These are phyloP conservation scores for Septoria linicola DNA, from an alignment of 2,329 filamentous ascomycete species.

Conservation along the genomic window DNA sequence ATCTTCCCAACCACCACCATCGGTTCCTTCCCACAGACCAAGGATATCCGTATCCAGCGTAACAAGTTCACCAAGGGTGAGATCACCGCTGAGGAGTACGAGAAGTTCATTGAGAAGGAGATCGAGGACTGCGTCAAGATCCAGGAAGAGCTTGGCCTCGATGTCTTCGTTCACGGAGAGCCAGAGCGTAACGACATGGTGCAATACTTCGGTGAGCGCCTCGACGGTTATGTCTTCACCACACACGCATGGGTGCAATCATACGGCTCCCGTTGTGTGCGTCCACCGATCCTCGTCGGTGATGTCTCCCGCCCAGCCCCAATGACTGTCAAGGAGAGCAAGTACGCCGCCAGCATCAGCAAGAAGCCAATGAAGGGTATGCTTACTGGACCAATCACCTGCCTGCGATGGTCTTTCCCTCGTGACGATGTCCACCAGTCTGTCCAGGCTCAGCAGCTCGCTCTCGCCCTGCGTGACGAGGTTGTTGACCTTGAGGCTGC, in stretches of 20 bases:
- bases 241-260: slow-evolving; percentile 98
- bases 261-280: slow-evolving; percentile 97
- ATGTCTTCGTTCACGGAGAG: slow-evolving; percentile 97
- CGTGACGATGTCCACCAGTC: slow-evolving; percentile 99
- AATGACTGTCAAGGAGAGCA: slow-evolving; percentile 99
- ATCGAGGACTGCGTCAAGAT: slow-evolving; percentile 93
- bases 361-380: slow-evolving; percentile 99
- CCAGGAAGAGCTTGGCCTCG: slow-evolving; percentile 95
- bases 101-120: slow-evolving; percentile 99
- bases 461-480: slow-evolving; percentile 96
- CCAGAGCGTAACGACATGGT: slow-evolving; percentile 99
- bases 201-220: slow-evolving; percentile 98
- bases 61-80: slow-evolving; percentile 99
- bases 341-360: slow-evolving; percentile 93
- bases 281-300: slow-evolving; percentile 96
- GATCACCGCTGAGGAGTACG: slow-evolving; percentile 88
- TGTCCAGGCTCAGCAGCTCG: slow-evolving; percentile 97
- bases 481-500: slow-evolving; percentile 97
- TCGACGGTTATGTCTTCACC: slow-evolving; percentile 97
- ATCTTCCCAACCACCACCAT: slow-evolving; percentile 99
- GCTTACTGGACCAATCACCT: slow-evolving; percentile 98
- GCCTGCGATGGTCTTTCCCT: slow-evolving; percentile 98
- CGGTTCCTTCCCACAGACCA: slow-evolving; percentile 98
- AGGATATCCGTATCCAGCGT: slow-evolving; percentile 93
- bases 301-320: slow-evolving; percentile 94